Base-by-base conservation (phyloP, 2,329 filamentous ascomycete species). In the Neonectria sp. region DNA sequence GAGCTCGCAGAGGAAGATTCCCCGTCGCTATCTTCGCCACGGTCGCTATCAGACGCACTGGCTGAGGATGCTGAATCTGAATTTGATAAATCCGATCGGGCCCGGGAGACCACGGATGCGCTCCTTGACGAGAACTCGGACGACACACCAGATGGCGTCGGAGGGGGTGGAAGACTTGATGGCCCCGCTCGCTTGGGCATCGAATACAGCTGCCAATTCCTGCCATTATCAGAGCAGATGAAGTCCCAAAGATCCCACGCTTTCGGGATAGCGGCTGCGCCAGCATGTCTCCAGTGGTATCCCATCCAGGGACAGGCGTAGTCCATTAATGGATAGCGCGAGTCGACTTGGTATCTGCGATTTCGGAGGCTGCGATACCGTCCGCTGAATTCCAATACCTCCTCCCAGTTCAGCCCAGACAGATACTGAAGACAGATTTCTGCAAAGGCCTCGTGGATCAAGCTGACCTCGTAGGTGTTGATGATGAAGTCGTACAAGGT, bases 401-500 rank as follows among this genome's bases (percentile, higher is more conserved):
- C 17, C 35, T 67, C 58, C 71, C 71, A 73, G 24, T 71, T 53
- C 15, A 68, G 56, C 3, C 27, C 27, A 4, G 25, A 55, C 2
- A 72, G 55, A 21, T 72, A 72, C 4, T 63, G 48, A 11, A 73
- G 60, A 31, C 63, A 72, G 4, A 63, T 63, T 3, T 60, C 37
- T 24, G 66, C 68, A 53, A 73, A 62, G 6, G 53, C 43, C 29
- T 55, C 45, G 53, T 73, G 68, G 40, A 71, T 66, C 2, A 61
- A 11, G 13, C 49, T 61, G 21, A 65, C 55, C 40, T 72, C 66
- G 52, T 71, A 73, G 6, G 70, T 72, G 31, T 65, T 70, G 21
- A 55, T 65, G 15, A 73, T 72, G 43, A 68, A 69, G 49, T 73
- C 71, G 45, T 73, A 72, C 25, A 73, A 60, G 13, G 71, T 73